Base-by-base conservation (phyloP, 2,329 filamentous ascomycete species). In the Apiospora saccharicola region DNA sequence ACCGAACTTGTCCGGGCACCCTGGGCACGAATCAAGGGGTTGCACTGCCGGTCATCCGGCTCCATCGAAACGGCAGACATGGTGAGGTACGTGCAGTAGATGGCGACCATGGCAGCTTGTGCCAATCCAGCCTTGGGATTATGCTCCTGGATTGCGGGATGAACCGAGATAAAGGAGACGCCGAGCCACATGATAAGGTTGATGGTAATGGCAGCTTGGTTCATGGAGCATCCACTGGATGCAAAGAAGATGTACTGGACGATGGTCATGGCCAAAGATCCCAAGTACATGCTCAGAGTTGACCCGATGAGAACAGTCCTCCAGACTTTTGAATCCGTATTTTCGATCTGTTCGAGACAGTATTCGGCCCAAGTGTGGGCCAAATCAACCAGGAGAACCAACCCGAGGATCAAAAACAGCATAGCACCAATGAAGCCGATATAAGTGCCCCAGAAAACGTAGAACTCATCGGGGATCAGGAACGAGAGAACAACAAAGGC, bases 41-140 rank as follows among this genome's bases (percentile, higher is more conserved):
- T 99, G 90, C 96, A 99, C 75, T 94, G 89, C 77, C 94, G 92
- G 85, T 98, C 85, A 82, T 98, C 96, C 0, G 96, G 96, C 79
- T 99, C 96, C 96, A 99, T 98, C 71, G 95, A 97, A 0, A 99
- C 96, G 37, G 96, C 96, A 2, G 95, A 98, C 91, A 99, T 94
- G 76, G 96, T 99, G 71, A 99, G 90, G 81, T 99, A 99, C 61
- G 96, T 98, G 89, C 96, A 99, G 87, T 99, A 99, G 72, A 98
- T 90, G 24, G 95, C 94, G 64, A 99, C 96, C 90, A 98, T 98
- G 74, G 96, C 96, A 57, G 95, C 95, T 81, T 99, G 96, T n/a
- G 96, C 96, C 73, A 99, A 88, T 68, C 96, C 96, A 57, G 96
- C 96, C 80, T 96, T 95, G 68, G 95, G 91, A 82, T 99, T 99